phyloP scores from a whole-genome alignment of 441 rosid genomes.

The Populus hybrid region DNA sequence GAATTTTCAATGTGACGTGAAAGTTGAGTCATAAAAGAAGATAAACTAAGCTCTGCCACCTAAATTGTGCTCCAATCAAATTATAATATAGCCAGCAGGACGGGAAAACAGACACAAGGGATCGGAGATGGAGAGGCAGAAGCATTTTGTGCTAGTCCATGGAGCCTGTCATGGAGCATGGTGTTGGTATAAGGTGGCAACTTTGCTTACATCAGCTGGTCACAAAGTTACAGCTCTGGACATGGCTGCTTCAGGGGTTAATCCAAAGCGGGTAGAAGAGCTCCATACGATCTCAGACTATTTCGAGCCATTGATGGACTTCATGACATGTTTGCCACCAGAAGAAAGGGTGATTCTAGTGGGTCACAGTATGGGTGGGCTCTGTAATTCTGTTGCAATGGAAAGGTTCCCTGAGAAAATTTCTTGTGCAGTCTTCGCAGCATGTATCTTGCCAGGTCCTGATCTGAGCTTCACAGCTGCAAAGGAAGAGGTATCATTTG shows the following conservation, averaged over 20 bases:
- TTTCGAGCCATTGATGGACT: constrained; percentile 38
- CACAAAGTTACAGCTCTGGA: constrained; percentile 44
- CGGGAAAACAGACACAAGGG: background rate
- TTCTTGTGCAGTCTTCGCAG: constrained; percentile 25
- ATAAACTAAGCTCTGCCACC: background rate
- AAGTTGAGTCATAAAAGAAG: background rate
- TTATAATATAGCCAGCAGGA: background rate
- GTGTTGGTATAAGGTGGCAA: constrained; percentile 66
- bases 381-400: constrained; percentile 33
- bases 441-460: constrained; percentile 36
- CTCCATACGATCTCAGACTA: constrained; percentile 45
- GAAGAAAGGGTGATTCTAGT: constrained; percentile 30
- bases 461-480: background rate
- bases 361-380: constrained; percentile 37
- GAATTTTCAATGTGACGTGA: background rate
- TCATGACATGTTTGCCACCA: constrained; percentile 17
- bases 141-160: constrained; percentile 56
- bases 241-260: constrained; percentile 38
- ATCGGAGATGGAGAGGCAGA: constrained; percentile 17
- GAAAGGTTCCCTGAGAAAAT: constrained; percentile 39
- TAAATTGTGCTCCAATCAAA: background rate
- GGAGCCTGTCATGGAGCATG: constrained; percentile 68
- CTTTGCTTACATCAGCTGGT: constrained; percentile 39
- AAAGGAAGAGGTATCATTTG: constrained; percentile 19
- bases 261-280: constrained; percentile 40